These are phyloP conservation scores for Metschnikowia amazonensis DNA, from an alignment of 805 yeast genomes.

Conservation along the genomic window DNA sequence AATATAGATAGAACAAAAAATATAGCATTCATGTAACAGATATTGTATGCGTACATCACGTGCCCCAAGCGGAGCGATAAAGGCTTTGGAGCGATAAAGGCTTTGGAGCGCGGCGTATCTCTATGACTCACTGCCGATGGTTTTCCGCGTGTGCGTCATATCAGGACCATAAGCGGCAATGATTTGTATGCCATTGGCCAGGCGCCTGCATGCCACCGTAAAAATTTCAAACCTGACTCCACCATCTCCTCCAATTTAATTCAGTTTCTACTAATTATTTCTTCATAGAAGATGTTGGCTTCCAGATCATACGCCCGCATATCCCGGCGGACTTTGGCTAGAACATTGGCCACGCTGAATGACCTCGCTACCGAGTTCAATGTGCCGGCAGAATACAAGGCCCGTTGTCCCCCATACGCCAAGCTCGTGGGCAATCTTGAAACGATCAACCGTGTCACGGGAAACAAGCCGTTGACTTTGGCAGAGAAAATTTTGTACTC, in stretches of 20 bases:
- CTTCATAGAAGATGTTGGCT: slow-evolving; percentile 15
- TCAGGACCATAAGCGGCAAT: slow-evolving; percentile 15
- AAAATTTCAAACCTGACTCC: background rate
- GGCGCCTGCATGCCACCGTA: slow-evolving; percentile 5
- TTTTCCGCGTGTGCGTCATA: slow-evolving; percentile 6
- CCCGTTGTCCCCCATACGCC: slow-evolving; percentile 86
- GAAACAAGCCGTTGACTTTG: slow-evolving; percentile 74
- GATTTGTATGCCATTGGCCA: slow-evolving; percentile 11
- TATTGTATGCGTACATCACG: background rate
- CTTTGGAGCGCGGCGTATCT: slow-evolving; percentile 5
- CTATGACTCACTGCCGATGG: slow-evolving; percentile 4
- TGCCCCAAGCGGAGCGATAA: background rate
- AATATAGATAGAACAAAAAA: too few relatives aligned
- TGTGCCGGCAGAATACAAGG: slow-evolving; percentile 57
- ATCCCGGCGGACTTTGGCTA: slow-evolving; percentile 11
- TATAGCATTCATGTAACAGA: too few relatives aligned
- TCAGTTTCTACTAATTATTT: background rate
- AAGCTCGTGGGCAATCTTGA: slow-evolving; percentile 63
- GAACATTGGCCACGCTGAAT: slow-evolving; percentile 33
- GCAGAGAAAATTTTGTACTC: slow-evolving; percentile 95
- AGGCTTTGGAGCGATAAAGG: slow-evolving; percentile 4
- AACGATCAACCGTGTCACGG: slow-evolving; percentile 60
- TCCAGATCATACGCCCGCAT: slow-evolving; percentile 11
- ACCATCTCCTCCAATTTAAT: background rate
- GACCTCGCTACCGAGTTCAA: slow-evolving; percentile 21